Conservation (phyloP, 169 alveolate species). For the Eimeria nieschulzi region DNA sequence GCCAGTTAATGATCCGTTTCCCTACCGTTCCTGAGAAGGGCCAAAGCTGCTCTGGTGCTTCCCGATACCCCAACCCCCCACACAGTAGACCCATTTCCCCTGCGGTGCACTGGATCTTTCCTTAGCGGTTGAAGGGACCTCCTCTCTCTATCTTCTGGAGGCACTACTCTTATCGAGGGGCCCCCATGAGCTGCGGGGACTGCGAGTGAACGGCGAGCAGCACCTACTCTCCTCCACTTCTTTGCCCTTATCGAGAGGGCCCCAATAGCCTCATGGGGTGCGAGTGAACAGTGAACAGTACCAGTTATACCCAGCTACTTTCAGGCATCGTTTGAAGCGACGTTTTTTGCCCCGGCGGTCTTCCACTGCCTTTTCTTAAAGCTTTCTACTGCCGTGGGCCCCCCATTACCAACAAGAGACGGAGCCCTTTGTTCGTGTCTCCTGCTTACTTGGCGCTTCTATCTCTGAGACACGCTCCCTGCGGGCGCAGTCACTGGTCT, state of each 20-base stretch:
- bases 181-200: neutral
- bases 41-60: neutral
- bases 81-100: neutral
- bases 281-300: too few species aligned
- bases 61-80: conserved; percentile 3
- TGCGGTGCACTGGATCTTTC: neutral
- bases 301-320: too few species aligned
- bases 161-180: neutral
- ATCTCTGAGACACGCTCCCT: neutral
- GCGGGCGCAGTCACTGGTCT: neutral
- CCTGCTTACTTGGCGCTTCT: neutral
- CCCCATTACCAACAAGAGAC: too few species aligned
- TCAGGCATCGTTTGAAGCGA: too few species aligned
- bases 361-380: too few species aligned
- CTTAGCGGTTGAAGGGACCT: neutral
- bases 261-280: too few species aligned
- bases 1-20: conserved; percentile 19
- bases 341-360: too few species aligned
- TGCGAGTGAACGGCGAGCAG: too few species aligned
- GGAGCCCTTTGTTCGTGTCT: neutral
- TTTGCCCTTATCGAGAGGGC: too few species aligned
- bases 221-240: too few species aligned
- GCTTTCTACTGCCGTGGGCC: too few species aligned
- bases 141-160: neutral
- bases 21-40: neutral